Percentiles rank a stretch among this genome's conserved stretches.
These are phyloP conservation scores for Phytophthora vignae DNA, from an alignment of 352 stramenopile species.

Conservation along the genomic window DNA sequence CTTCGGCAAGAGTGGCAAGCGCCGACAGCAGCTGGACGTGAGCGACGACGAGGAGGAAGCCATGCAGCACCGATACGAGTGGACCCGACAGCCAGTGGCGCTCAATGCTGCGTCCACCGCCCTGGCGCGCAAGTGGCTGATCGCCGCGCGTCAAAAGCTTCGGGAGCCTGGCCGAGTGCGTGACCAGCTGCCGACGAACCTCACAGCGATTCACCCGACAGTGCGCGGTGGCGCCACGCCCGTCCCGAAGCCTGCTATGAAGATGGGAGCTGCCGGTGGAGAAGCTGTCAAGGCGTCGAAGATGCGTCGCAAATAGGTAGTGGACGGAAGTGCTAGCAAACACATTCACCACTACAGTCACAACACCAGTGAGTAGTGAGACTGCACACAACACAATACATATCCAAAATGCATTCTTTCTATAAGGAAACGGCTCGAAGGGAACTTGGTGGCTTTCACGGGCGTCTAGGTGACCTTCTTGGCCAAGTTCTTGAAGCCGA, in stretches of 20 bases:
- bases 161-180: slow-evolving; percentile 52
- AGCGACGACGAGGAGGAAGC: slow-evolving; percentile 90
- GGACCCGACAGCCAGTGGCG: slow-evolving; percentile 75
- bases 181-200: slow-evolving; percentile 54
- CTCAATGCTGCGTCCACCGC: slow-evolving; percentile 85
- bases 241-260: slow-evolving; percentile 73
- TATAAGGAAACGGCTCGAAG: slow-evolving; percentile 34
- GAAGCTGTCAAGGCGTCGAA: slow-evolving; percentile 62
- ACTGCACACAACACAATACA: slow-evolving; percentile 16
- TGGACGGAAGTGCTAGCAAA: not conserved
- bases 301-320: slow-evolving; percentile 68
- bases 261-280: slow-evolving; percentile 78
- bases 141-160: slow-evolving; percentile 69
- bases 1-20: slow-evolving; percentile 77
- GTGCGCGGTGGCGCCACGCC: slow-evolving; percentile 64
- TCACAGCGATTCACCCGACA: slow-evolving; percentile 62
- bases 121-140: slow-evolving; percentile 85
- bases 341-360: no score
- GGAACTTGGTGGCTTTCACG: slow-evolving; percentile 8
- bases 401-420: slow-evolving; percentile 45
- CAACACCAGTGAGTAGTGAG: not conserved
- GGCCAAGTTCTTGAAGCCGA: slow-evolving; percentile 96
- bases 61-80: slow-evolving; percentile 71
- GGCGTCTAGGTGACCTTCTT: slow-evolving; percentile 94
- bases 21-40: slow-evolving; percentile 71